Evolutionary conservation across 106 monocot genomes (phyloP).

Genomic region (Dioscorea zingiberensis): DNA sequence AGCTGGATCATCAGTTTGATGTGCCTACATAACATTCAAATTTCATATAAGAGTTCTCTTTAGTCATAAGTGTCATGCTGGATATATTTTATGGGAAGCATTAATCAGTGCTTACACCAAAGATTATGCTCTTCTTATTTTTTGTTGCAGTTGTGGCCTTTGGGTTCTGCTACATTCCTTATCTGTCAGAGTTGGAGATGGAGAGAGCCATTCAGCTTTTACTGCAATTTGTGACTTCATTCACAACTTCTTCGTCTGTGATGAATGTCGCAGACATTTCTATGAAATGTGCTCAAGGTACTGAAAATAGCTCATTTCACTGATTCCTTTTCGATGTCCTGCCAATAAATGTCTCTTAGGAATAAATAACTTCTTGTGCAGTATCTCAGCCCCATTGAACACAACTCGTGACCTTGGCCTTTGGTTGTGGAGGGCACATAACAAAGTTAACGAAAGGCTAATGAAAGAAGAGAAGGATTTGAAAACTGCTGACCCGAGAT

Average conservation of each 20-base stretch:
- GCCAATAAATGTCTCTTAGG: neutral
- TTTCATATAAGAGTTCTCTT: too few relatives aligned
- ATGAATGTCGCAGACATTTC: conserved; percentile 90
- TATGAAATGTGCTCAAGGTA: conserved; percentile 89
- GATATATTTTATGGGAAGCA: too few relatives aligned
- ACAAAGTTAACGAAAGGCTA: conserved; percentile 85
- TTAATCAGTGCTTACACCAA: too few relatives aligned
- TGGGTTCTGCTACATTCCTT: conserved; percentile 94
- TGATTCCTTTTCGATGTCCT: neutral
- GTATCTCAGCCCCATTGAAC: conserved; percentile 60
- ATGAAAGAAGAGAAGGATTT: conserved; percentile 66
- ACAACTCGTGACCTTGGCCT: conserved; percentile 57
- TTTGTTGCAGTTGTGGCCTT: conserved; percentile 77
- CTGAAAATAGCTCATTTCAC: neutral
- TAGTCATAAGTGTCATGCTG: too few relatives aligned
- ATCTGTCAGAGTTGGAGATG: conserved; percentile 76
- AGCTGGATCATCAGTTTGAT: too few relatives aligned
- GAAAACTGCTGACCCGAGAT: conserved; percentile 57
- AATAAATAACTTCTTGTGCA: conserved; percentile 8
- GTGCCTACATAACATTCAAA: too few relatives aligned
- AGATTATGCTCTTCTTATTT: neutral
- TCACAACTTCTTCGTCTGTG: conserved; percentile 89
- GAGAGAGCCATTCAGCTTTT: conserved; percentile 79
- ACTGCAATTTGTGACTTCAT: conserved; percentile 81
- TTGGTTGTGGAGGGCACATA: conserved; percentile 91